Percentiles rank a stretch among this genome's conserved stretches.
These are phyloP conservation scores for Pestalotiopsis fici DNA, from an alignment of 2,329 filamentous ascomycete genomes.

Conservation along the genomic window DNA sequence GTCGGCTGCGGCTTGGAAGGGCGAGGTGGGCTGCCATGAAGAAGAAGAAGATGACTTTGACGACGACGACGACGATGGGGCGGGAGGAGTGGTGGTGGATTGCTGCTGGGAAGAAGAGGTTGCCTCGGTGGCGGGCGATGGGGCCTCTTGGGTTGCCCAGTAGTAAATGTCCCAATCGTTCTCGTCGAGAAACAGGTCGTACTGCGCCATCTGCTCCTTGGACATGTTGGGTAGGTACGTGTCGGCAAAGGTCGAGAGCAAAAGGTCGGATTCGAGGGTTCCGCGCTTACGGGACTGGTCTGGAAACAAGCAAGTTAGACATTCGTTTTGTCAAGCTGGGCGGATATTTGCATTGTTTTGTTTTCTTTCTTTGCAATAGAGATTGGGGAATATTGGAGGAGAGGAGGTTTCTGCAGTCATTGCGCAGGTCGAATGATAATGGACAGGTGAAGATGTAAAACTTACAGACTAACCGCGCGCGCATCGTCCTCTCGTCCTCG, in stretches of 20 bases:
- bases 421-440: neutral
- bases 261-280: slow-evolving; percentile 91
- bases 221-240: slow-evolving; percentile 75
- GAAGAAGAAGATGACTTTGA: slow-evolving; percentile 27
- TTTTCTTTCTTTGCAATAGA: too few relatives aligned
- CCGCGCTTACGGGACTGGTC: slow-evolving; percentile 97
- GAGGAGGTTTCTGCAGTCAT: too few relatives aligned
- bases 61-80: slow-evolving; percentile 1
- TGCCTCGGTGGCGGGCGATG: slow-evolving; percentile 45
- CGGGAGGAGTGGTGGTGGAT: neutral
- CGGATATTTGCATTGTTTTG: too few relatives aligned
- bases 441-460: slow-evolving; percentile 24
- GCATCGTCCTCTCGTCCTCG: slow-evolving; percentile 83
- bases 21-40: slow-evolving; percentile 8
- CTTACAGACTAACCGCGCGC: slow-evolving; percentile 76
- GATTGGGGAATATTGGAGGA: neutral
- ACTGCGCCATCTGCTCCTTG: slow-evolving; percentile 72
- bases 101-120: slow-evolving; percentile 12
- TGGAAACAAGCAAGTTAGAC: too few relatives aligned
- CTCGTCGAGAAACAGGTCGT: slow-evolving; percentile 93
- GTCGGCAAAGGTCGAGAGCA: slow-evolving; percentile 94
- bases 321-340: too few relatives aligned
- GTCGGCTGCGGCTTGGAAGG: slow-evolving; percentile 20
- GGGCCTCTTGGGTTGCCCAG: slow-evolving; percentile 89
- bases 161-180: slow-evolving; percentile 99